Evolutionary conservation across 139 green algal genomes (phyloP).

Genomic region (Bryopsis sp.): DNA sequence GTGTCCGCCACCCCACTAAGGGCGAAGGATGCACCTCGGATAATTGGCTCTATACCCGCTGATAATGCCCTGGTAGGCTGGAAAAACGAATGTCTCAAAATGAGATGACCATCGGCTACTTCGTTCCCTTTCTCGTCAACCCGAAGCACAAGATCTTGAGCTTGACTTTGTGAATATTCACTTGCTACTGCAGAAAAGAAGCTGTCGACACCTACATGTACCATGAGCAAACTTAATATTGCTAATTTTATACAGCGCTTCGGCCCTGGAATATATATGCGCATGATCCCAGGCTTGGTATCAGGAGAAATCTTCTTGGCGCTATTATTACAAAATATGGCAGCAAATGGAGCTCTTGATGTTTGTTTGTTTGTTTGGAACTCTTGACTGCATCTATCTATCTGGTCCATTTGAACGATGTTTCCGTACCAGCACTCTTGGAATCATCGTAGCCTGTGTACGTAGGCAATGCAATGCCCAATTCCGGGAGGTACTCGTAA

Average conservation of each 20-base stretch:
- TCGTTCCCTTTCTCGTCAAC: constrained; percentile 29
- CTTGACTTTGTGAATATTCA: constrained; percentile 24
- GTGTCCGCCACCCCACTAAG: constrained; percentile 5
- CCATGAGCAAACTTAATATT: no score
- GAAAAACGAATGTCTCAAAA: constrained; percentile 12
- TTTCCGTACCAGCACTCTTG: constrained; percentile 18
- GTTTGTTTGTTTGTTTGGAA: no score
- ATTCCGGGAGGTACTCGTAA: constrained; percentile 30
- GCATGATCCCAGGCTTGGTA: no score
- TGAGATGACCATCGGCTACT: constrained; percentile 16
- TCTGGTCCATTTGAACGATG: background rate
- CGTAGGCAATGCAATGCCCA: constrained; percentile 23
- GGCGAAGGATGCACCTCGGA: constrained; percentile 17
- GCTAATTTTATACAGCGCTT: no score
- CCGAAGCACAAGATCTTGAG: constrained; percentile 24
- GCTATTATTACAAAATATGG: no score
- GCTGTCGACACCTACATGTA: constrained; percentile 19
- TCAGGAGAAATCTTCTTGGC: no score
- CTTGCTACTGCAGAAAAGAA: constrained; percentile 33
- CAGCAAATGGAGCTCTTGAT: no score
- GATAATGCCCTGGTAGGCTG: constrained; percentile 17
- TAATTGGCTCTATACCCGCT: constrained; percentile 31
- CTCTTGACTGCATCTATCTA: background rate
- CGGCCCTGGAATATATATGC: no score
- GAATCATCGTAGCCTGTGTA: constrained; percentile 29